Evolutionary conservation across 257 asterid species (phyloP).

Genomic region (Nicotiana benthamiana): DNA sequence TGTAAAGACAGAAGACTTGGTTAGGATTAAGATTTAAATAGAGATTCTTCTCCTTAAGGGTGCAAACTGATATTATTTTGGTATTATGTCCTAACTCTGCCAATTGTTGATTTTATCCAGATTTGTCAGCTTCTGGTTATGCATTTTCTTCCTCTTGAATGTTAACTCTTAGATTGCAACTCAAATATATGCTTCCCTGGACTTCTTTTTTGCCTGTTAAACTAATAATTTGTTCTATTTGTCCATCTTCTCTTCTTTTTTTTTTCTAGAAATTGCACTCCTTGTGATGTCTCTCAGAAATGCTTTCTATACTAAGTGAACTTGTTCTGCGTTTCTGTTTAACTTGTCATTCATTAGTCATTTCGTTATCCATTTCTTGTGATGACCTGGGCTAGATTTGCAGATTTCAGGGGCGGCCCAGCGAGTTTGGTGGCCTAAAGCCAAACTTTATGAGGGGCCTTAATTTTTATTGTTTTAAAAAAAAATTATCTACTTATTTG

Average conservation of each 20-base stretch:
- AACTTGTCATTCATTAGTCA: background rate
- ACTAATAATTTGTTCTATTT: background rate
- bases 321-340: background rate
- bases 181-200: background rate
- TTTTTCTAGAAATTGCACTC: background rate
- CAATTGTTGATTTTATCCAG: background rate
- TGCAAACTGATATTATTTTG: background rate
- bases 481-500: no score
- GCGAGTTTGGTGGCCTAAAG: no score
- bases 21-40: background rate
- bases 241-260: background rate
- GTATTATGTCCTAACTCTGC: background rate
- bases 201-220: background rate
- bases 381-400: background rate
- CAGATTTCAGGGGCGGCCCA: no score
- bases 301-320: background rate
- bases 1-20: background rate
- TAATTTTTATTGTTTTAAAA: no score
- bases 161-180: background rate
- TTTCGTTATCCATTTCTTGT: background rate
- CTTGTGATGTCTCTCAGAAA: background rate
- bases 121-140: background rate
- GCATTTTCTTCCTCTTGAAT: background rate
- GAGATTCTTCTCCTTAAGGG: background rate
- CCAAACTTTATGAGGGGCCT: no score